Percentiles rank a stretch among this genome's conserved stretches.
Evolutionary conservation across 1,284 basidiomycete genomes (phyloP).

Genomic region (Farysia itapuensis): DNA sequence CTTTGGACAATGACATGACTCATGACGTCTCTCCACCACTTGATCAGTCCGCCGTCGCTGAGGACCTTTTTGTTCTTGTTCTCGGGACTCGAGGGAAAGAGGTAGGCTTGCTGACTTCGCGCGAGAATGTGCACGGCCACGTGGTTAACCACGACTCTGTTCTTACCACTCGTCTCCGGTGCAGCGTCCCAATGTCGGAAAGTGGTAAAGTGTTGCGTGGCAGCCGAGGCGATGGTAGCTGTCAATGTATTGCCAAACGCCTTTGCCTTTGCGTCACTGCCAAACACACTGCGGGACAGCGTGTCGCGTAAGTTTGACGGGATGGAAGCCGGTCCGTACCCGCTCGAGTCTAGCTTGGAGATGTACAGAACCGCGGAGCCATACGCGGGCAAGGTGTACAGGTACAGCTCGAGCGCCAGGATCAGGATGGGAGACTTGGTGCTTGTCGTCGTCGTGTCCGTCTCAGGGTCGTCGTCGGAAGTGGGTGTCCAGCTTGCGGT

Average conservation of each 20-base stretch:
- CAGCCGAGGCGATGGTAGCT: slow-evolving; percentile 68
- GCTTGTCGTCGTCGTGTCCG: not conserved
- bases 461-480: not conserved
- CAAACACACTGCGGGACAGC: not conserved
- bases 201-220: slow-evolving; percentile 69
- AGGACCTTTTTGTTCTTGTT: slow-evolving; percentile 72
- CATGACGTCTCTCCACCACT: slow-evolving; percentile 77
- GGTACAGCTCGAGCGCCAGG: slow-evolving; percentile 76
- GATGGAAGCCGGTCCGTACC: slow-evolving; percentile 65
- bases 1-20: slow-evolving; percentile 26
- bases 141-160: slow-evolving; percentile 7
- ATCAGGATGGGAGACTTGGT: slow-evolving; percentile 63
- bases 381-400: slow-evolving; percentile 75
- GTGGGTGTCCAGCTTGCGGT: slow-evolving; percentile 34
- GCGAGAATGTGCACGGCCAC: slow-evolving; percentile 79
- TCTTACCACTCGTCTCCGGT: not conserved
- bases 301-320: slow-evolving; percentile 5
- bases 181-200: slow-evolving; percentile 64
- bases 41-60: slow-evolving; percentile 77
- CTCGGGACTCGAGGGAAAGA: slow-evolving; percentile 87
- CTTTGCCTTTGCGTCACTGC: not conserved
- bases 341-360: slow-evolving; percentile 91
- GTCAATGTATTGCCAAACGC: slow-evolving; percentile 61
- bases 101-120: slow-evolving; percentile 83
- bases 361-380: slow-evolving; percentile 79